Evolutionary conservation across 768 basidiomycete species (phyloP), one percentile per base, ranked within the genome.

Genomic region (Termitomyces sp.): DNA sequence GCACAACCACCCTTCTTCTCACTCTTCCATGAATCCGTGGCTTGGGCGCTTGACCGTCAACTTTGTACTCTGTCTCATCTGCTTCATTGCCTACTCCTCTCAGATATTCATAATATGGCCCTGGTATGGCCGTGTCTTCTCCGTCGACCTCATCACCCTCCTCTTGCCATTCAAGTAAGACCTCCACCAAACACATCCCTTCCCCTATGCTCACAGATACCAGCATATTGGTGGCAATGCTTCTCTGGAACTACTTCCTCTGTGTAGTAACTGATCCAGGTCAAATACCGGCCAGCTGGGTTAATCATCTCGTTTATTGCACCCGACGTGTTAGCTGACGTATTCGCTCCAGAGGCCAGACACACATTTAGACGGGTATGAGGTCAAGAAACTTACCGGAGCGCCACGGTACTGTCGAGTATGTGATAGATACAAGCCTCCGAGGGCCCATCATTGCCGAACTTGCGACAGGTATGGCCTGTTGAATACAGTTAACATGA

Each of bases 101-200:
- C 96, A 98, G 70, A 81, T 93, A 63, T 95, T 90, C 73, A 78
- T 98, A 58, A 85, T 97, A 68, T 82, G 81, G 92, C 94, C 93
- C 21, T 97, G 92, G 92, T 96, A 95, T 66, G 92, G 93, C 40
- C 71, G 80, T 37, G 86, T 73, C 49, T 60, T 91, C 60, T 86
- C 91, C 14, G 73, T 90, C 41, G 85, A 94, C 65, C 83, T 96
- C 44, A 59, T 96, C 38, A 74, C 70, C 21, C 78, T 95, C n/a
- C 78, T 97, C 21, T 61, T 84, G 2, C 96, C 96, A 9, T 96
- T 96, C 89, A 95, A 96, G 94, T 95, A 68, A 68, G 89, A 74
- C 21, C 49, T 35, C n/a, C n/a, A n/a, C 31, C 50, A 12, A 38
- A 9, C 12, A 21, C 48, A 31, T 21, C 34, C n/a, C 38, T 43